phyloP scores from a whole-genome alignment of 805 yeast genomes.

The Yamadazyma takamatsuzukensis region DNA sequence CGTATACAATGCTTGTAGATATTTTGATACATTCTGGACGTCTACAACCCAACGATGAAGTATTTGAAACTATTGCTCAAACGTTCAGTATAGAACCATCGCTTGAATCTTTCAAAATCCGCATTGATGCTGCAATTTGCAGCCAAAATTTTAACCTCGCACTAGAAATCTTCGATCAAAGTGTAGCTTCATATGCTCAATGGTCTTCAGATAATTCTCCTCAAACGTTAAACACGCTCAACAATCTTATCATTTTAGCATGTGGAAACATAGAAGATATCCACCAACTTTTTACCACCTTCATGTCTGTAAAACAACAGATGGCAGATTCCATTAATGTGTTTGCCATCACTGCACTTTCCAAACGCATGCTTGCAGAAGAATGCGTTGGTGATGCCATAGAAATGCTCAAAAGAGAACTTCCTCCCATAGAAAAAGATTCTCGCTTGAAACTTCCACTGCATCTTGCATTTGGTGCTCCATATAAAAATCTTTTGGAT shows the following conservation, averaged over 20 bases:
- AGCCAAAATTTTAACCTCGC: constrained; percentile 20
- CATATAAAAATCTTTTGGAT: constrained; percentile 27
- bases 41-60: constrained; percentile 18
- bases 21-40: constrained; percentile 12
- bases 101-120: constrained; percentile 25
- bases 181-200: constrained; percentile 17
- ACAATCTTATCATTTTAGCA: constrained; percentile 38
- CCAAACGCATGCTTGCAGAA: constrained; percentile 25
- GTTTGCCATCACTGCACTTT: constrained; percentile 25
- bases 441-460: constrained; percentile 24
- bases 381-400: constrained; percentile 40
- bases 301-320: constrained; percentile 35
- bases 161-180: constrained; percentile 26
- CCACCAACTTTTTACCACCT: constrained; percentile 25
- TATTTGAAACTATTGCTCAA: constrained; percentile 13
- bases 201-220: constrained; percentile 28
- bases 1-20: constrained; percentile 17
- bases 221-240: constrained; percentile 39
- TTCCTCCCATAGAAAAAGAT: constrained; percentile 32
- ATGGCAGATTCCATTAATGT: constrained; percentile 26
- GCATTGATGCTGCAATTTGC: constrained; percentile 26
- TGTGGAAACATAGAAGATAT: constrained; percentile 27
- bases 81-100: no score
- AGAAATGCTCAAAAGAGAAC: constrained; percentile 37
- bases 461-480: constrained; percentile 17